A percentile compares a stretch with the other conserved stretches of the same genome.
phyloP scores from a whole-genome alignment of 495 filamentous ascomycete species.

The Penicillium waksmanii region DNA sequence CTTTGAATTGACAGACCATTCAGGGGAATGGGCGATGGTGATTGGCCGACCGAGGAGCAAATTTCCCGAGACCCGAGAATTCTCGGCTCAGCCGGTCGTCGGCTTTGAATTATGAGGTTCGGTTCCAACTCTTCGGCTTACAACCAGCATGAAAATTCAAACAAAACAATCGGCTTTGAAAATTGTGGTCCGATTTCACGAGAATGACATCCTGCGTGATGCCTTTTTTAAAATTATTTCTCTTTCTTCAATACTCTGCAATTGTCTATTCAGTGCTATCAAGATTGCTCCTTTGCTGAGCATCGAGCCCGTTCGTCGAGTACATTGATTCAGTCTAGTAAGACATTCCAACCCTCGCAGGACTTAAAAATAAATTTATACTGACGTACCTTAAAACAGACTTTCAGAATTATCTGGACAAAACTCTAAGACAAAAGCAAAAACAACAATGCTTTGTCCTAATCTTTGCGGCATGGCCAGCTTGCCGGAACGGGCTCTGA shows the following conservation, averaged over 20 bases:
- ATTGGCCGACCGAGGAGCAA: neutral
- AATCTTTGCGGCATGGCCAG: conserved; percentile 5
- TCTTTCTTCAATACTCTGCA: conserved; percentile 1
- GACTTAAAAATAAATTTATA: neutral
- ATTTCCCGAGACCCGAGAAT: conserved; percentile 1
- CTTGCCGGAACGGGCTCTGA: neutral
- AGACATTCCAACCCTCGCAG: neutral
- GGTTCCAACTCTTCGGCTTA: neutral
- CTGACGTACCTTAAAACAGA: conserved; percentile 6
- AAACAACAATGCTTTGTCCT: conserved; percentile 3
- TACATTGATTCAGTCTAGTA: neutral
- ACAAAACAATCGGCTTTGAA: conserved; percentile 4
- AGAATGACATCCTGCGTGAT: neutral
- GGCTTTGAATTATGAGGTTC: neutral
- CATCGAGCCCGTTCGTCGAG: neutral
- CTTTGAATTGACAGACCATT: too few relatives aligned
- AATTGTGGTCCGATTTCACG: neutral
- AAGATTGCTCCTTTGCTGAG: neutral
- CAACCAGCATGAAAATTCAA: neutral
- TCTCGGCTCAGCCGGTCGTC: neutral
- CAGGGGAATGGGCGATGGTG: too few relatives aligned
- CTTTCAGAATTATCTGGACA: neutral
- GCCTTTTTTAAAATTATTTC: neutral
- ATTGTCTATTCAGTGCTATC: neutral
- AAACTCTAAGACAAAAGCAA: neutral